These are phyloP conservation scores for Yarrowia porcina DNA, from an alignment of 805 yeast genomes.

Conservation along the genomic window DNA sequence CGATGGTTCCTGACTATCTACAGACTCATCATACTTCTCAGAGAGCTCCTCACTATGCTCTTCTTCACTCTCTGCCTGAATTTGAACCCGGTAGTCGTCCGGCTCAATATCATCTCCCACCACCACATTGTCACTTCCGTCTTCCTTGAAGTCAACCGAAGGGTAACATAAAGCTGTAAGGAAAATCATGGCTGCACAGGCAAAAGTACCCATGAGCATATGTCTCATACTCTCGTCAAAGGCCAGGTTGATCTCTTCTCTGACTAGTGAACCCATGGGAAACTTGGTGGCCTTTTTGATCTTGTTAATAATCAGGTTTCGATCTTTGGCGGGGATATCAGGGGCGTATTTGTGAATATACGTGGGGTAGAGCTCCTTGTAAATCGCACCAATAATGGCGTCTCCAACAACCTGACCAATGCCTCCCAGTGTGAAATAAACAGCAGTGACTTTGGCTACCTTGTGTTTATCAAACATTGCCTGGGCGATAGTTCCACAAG, in stretches of 20 bases:
- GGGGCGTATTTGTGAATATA: conserved; percentile 5
- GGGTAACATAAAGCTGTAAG: neutral
- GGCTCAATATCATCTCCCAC: neutral
- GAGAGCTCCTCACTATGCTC: neutral
- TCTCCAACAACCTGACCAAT: conserved; percentile 10
- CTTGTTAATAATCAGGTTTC: neutral
- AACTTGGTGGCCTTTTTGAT: conserved; percentile 18
- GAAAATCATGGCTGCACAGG: neutral
- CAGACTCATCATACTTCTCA: neutral
- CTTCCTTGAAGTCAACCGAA: neutral
- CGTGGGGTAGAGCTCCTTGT: neutral
- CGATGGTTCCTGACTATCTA: neutral
- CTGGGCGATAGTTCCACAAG: conserved; percentile 11
- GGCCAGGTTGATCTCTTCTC: neutral
- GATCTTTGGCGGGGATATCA: neutral
- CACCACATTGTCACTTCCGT: neutral
- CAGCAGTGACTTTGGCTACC: conserved; percentile 1
- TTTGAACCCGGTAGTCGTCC: neutral
- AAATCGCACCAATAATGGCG: neutral
- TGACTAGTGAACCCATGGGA: neutral
- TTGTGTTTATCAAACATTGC: conserved; percentile 9
- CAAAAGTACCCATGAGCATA: conserved; percentile 11
- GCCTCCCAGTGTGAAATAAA: neutral
- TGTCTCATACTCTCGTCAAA: conserved; percentile 8
- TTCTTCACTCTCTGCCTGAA: neutral